Base-by-base conservation (phyloP, 225 moss, liverwort and hornwort genomes). In the Climacium dendroides region DNA sequence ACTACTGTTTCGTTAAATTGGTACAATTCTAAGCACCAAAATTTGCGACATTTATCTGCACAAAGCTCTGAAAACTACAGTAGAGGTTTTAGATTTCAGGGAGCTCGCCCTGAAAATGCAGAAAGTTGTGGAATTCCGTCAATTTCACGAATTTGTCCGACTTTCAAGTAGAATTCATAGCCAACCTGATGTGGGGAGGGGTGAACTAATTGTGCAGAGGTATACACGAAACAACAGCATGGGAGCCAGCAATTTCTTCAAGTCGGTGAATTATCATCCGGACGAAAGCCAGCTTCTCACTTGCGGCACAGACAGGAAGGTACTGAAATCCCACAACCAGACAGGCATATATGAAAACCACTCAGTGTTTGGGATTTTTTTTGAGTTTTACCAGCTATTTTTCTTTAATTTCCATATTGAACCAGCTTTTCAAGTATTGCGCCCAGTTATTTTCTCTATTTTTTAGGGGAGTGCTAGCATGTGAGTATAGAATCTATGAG, bases 241-340 rank as follows among this genome's bases (percentile, higher is more conserved):
- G 90, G 95, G 93, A 67, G 92, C 96, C 75, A 97, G 90, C 72
- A 96, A 95, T 47, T 97, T 99, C 88, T 99, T 99, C 89, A 97
- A 96, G 90, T 94, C 90, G 26, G 94, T 96, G 52, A 93, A 93
- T 87, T 99, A 94, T 90, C 98, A 99, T 85, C 98, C 97, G 15
- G 98, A 99, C 85, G 98, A 99, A 84, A 99, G 98, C 85, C 98
- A 99, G 55, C 92, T 99, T 81, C 87, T 99, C 79, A 95, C 96
- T 64, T 95, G 96, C 67, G 98, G 97, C 83, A 99, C 98, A 24
- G 98, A 99, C 66, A 90, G 98, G 83, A 99, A 99, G 97, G 98
- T 98, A 80, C 30, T 59, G 24, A 16, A 29, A 34, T 69, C 19
- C 52, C 47, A 39, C 48, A 58, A 9, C 53, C 53, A 32, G 19